A percentile compares a stretch with the other conserved stretches of the same genome.
These are phyloP conservation scores for Tetracladium marchalianum DNA, from an alignment of 495 filamentous ascomycete genomes.

Conservation along the genomic window DNA sequence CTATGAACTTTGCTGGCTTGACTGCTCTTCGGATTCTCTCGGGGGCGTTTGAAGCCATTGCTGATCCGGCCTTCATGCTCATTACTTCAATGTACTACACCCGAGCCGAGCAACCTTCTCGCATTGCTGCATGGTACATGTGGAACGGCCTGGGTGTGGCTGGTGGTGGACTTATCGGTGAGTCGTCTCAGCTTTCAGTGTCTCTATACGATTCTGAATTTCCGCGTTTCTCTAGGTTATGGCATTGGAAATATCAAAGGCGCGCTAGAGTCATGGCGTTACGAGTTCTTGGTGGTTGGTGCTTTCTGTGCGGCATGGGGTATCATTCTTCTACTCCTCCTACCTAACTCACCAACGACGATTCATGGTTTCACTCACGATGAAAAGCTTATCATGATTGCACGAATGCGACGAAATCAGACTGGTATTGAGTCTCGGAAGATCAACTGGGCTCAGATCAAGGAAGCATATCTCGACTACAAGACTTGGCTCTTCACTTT, in stretches of 20 bases:
- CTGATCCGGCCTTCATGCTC: slow-evolving; percentile 50
- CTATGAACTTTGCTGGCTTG: slow-evolving; percentile 33
- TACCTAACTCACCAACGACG: slow-evolving; percentile 63
- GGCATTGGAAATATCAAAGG: slow-evolving; percentile 43
- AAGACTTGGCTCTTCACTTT: slow-evolving; percentile 50
- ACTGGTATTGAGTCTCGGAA: slow-evolving; percentile 48
- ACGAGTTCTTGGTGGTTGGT: slow-evolving; percentile 32
- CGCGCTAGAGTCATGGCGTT: slow-evolving; percentile 44
- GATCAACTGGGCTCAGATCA: slow-evolving; percentile 44
- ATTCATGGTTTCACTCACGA: slow-evolving; percentile 49
- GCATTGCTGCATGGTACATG: slow-evolving; percentile 47
- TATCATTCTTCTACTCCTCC: slow-evolving; percentile 50
- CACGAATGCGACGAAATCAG: slow-evolving; percentile 52
- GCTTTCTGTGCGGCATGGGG: slow-evolving; percentile 27
- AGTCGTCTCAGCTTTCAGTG: slow-evolving; percentile 15
- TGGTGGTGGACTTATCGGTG: slow-evolving; percentile 10
- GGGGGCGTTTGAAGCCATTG: slow-evolving; percentile 49
- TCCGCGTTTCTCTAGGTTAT: slow-evolving; percentile 53
- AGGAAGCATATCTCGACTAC: slow-evolving; percentile 42
- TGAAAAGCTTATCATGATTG: slow-evolving; percentile 48
- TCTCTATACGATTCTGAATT: slow-evolving; percentile 10
- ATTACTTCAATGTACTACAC: slow-evolving; percentile 56
- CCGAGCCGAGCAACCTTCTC: slow-evolving; percentile 50
- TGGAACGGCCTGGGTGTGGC: slow-evolving; percentile 36
- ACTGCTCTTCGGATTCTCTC: slow-evolving; percentile 50